phyloP scores from a whole-genome alignment of 352 stramenopile species.

The Globisporangium rhizosaccharum region DNA sequence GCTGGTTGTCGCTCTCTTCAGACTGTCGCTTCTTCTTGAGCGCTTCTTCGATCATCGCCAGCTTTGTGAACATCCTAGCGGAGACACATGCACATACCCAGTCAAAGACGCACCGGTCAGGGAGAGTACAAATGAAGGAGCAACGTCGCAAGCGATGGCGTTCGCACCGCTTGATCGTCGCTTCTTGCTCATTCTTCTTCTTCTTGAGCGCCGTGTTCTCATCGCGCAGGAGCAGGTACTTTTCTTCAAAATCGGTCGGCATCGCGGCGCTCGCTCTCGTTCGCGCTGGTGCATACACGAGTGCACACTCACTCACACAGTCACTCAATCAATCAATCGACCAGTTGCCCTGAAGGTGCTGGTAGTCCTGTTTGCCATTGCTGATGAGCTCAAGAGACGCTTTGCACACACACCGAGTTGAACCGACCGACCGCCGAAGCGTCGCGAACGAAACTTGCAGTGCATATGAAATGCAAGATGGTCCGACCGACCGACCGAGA shows the following conservation, averaged over 20 bases:
- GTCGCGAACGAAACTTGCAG: neutral
- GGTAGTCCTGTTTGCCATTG: neutral
- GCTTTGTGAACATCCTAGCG: slow-evolving; percentile 82
- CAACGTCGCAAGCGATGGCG: neutral
- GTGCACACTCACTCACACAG: neutral
- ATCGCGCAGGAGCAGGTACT: slow-evolving; percentile 78
- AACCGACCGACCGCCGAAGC: slow-evolving; percentile 9
- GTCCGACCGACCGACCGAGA: slow-evolving; percentile 7
- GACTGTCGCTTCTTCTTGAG: slow-evolving; percentile 67
- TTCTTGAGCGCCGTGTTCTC: slow-evolving; percentile 85
- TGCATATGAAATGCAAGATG: neutral
- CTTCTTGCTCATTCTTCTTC: slow-evolving; percentile 91
- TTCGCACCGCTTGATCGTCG: slow-evolving; percentile 77
- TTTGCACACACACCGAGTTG: neutral
- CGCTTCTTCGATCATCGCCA: slow-evolving; percentile 84
- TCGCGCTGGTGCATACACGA: neutral
- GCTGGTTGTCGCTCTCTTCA: slow-evolving; percentile 53
- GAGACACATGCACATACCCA: neutral
- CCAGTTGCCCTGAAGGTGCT: neutral
- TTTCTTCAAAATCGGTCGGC: slow-evolving; percentile 73
- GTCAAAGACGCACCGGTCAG: neutral
- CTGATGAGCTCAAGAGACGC: no score
- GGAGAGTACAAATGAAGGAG: neutral
- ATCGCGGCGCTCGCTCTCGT: slow-evolving; percentile 16
- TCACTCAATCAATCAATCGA: neutral